phyloP scores from a whole-genome alignment of 2,329 filamentous ascomycete species.

The Leptographium wingfieldii region DNA sequence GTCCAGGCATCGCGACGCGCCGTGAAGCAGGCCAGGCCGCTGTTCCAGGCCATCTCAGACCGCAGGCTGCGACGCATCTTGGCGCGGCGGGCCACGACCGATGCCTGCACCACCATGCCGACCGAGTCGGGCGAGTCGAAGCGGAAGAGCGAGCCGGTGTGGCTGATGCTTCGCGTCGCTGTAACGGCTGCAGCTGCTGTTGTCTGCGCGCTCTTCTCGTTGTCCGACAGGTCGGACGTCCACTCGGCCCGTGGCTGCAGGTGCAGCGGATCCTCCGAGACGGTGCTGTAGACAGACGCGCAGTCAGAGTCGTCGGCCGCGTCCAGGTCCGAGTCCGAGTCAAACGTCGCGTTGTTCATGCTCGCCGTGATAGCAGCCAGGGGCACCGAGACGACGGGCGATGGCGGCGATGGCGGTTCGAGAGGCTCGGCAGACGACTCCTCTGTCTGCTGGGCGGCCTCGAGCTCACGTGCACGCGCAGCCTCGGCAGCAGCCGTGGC shows the following conservation, averaged over 20 bases:
- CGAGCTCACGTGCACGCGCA: neutral
- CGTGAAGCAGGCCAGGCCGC: constrained; percentile 68
- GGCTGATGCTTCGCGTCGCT: neutral
- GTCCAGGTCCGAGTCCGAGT: constrained; percentile 12
- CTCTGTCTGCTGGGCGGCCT: neutral
- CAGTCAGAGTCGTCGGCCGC: constrained; percentile 27
- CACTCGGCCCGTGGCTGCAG: constrained; percentile 41
- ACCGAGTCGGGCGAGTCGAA: constrained; percentile 38
- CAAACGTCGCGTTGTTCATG: neutral
- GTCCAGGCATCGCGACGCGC: constrained; percentile 76
- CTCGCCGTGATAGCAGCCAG: neutral
- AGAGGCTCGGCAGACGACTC: neutral
- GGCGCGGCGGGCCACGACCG: constrained; percentile 36
- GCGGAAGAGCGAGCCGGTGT: constrained; percentile 30
- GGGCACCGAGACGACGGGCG: neutral
- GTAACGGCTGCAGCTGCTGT: too few species aligned
- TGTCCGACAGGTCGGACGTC: constrained; percentile 44
- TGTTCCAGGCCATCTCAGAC: constrained; percentile 64
- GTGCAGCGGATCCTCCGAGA: constrained; percentile 41
- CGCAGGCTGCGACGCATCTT: constrained; percentile 44
- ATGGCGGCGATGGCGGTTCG: too few species aligned
- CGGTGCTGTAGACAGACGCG: constrained; percentile 41
- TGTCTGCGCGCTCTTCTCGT: constrained; percentile 20
- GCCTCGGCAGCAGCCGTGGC: neutral
- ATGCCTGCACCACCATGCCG: constrained; percentile 27